Conservation (phyloP, 306 rosid species). For the Quercus parvula region DNA sequence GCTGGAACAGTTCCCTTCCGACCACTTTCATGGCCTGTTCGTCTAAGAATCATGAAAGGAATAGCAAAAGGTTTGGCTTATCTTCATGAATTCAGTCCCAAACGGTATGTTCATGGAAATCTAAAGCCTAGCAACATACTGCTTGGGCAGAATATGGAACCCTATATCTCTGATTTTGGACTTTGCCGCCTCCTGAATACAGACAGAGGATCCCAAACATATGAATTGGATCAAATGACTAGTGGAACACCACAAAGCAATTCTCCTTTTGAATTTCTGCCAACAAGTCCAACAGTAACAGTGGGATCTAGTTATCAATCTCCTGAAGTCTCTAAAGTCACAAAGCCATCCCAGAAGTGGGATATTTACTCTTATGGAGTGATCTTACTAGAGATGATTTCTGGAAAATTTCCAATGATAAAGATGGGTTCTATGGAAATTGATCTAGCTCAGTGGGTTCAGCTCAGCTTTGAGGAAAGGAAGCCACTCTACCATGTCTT, state of each 20-base stretch:
- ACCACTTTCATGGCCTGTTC: conserved; percentile 42
- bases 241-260: conserved; percentile 20
- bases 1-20: conserved; percentile 32
- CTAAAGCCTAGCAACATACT: conserved; percentile 48
- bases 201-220: conserved; percentile 44
- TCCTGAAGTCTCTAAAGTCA: conserved; percentile 44
- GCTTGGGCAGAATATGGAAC: conserved; percentile 51
- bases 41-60: conserved; percentile 48
- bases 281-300: conserved; percentile 16
- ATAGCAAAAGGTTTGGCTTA: conserved; percentile 50
- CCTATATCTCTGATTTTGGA: conserved; percentile 52
- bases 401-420: conserved; percentile 43
- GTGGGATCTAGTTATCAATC: conserved; percentile 48
- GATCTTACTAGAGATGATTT: conserved; percentile 46
- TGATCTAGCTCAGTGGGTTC: conserved; percentile 57
- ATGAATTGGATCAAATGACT: not conserved
- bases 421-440: conserved; percentile 41
- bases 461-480: conserved; percentile 49
- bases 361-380: conserved; percentile 55
- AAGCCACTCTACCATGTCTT: conserved; percentile 40
- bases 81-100: conserved; percentile 57
- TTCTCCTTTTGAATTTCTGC: conserved; percentile 26
- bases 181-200: conserved; percentile 48
- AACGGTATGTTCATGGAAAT: conserved; percentile 55
- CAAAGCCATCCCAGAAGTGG: conserved; percentile 62